Percentiles rank a stretch among this genome's conserved stretches.
Evolutionary conservation across 305 asterid species (phyloP).

Genomic region (Ilex paraguariensis): DNA sequence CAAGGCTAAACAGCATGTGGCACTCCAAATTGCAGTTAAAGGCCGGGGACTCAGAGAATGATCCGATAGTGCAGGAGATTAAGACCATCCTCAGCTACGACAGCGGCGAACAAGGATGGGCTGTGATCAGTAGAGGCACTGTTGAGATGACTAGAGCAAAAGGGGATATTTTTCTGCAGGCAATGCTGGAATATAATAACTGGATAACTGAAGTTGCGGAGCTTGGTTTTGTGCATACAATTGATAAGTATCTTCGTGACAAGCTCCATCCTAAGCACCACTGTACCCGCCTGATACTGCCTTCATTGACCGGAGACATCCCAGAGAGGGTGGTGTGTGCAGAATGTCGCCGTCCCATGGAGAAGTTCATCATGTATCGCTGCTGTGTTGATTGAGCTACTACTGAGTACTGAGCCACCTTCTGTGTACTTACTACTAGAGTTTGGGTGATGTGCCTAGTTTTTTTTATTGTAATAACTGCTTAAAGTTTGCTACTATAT

Average conservation of each 20-base stretch:
- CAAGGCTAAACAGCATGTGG: conserved; percentile 90
- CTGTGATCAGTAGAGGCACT: conserved; percentile 61
- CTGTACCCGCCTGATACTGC: conserved; percentile 63
- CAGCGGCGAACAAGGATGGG: conserved; percentile 85
- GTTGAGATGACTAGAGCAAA: conserved; percentile 47
- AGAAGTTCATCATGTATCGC: conserved; percentile 75
- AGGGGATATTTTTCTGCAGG: conserved; percentile 32
- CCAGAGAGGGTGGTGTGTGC: conserved; percentile 73
- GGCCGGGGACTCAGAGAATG: conserved; percentile 44
- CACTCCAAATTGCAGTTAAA: conserved; percentile 66
- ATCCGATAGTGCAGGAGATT: conserved; percentile 63
- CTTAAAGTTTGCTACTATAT: too few species aligned
- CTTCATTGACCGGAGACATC: conserved; percentile 49
- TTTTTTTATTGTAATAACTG: too few species aligned
- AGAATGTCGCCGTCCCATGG: conserved; percentile 78
- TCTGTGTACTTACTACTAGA: too few species aligned
- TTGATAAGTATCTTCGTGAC: conserved; percentile 36
- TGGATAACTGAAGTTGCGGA: conserved; percentile 50
- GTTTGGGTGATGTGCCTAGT: too few species aligned
- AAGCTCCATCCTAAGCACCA: conserved; percentile 49
- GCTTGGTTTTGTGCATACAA: conserved; percentile 39
- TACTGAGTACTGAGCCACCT: too few species aligned
- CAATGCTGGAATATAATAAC: conserved; percentile 23
- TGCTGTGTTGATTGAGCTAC: conserved; percentile 59
- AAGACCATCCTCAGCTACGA: conserved; percentile 54